Evolutionary conservation across 352 stramenopile genomes (phyloP).

Genomic region (Peronospora destructor): DNA sequence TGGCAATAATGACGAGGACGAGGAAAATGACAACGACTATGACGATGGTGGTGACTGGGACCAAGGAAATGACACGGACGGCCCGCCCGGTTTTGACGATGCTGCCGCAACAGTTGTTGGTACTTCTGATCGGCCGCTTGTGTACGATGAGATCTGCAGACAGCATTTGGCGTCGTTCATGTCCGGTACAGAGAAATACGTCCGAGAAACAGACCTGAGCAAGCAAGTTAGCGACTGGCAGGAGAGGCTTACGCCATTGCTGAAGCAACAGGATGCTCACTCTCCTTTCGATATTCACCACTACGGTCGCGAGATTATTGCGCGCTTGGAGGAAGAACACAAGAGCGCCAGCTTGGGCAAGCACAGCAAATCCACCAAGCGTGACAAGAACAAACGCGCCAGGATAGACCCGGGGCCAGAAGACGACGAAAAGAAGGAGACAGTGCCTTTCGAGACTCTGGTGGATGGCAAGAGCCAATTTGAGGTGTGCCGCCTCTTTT

Average conservation of each 20-base stretch:
- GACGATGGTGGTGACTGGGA: conserved; percentile 31
- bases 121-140: conserved; percentile 26
- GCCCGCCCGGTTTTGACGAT: conserved; percentile 21
- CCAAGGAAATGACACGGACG: conserved; percentile 19
- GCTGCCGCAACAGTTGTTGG: conserved; percentile 1
- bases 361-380: conserved; percentile 20
- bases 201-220: conserved; percentile 58
- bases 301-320: conserved; percentile 57
- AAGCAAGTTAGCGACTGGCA: conserved; percentile 76
- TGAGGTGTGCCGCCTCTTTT: conserved; percentile 87
- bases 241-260: conserved; percentile 56
- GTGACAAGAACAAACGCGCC: conserved; percentile 28
- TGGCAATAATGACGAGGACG: conserved; percentile 23
- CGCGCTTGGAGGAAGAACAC: conserved; percentile 39
- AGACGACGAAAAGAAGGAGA: conserved; percentile 14
- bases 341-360: conserved; percentile 13
- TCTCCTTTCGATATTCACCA: conserved; percentile 72
- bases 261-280: conserved; percentile 62
- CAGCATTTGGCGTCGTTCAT: conserved; percentile 77
- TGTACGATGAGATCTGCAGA: conserved; percentile 67
- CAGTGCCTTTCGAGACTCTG: conserved; percentile 50
- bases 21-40: conserved; percentile 35
- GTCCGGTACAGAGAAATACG: conserved; percentile 74
- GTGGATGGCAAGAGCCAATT: conserved; percentile 51
- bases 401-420: conserved; percentile 9